Evolutionary conservation across 306 rosid genomes (phyloP).

Genomic region (Vigna hirtella): DNA sequence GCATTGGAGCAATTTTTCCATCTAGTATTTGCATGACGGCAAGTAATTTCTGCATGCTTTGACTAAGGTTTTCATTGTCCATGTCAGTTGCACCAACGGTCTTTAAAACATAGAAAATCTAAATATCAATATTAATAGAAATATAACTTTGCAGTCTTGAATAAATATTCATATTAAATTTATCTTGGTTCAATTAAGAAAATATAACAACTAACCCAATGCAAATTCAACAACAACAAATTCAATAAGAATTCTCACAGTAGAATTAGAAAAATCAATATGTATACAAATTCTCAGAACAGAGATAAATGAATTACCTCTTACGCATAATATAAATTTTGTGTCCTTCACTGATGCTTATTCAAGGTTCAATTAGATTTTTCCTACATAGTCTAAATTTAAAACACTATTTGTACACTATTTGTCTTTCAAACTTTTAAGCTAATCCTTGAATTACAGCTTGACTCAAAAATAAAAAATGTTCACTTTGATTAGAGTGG

Average conservation of each 20-base stretch:
- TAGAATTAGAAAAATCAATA: too few species aligned
- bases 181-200: background rate
- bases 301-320: background rate
- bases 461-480: too few species aligned
- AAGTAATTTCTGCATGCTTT: constrained; percentile 81
- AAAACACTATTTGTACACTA: too few species aligned
- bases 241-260: background rate
- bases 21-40: constrained; percentile 83
- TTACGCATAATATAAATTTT: too few species aligned
- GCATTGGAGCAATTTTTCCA: constrained; percentile 75
- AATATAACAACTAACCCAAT: background rate
- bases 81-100: constrained; percentile 71
- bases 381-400: too few species aligned
- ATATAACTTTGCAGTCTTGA: background rate
- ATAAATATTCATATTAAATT: background rate
- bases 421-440: too few species aligned
- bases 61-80: constrained; percentile 68
- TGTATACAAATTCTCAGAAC: background rate
- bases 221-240: background rate
- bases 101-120: constrained; percentile 49
- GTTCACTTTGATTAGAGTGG: too few species aligned
- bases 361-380: too few species aligned
- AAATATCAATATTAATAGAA: constrained; percentile 25
- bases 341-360: too few species aligned
- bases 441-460: too few species aligned